Evolutionary conservation across 352 stramenopile genomes (phyloP).

Genomic region (Globisporangium nagaii): DNA sequence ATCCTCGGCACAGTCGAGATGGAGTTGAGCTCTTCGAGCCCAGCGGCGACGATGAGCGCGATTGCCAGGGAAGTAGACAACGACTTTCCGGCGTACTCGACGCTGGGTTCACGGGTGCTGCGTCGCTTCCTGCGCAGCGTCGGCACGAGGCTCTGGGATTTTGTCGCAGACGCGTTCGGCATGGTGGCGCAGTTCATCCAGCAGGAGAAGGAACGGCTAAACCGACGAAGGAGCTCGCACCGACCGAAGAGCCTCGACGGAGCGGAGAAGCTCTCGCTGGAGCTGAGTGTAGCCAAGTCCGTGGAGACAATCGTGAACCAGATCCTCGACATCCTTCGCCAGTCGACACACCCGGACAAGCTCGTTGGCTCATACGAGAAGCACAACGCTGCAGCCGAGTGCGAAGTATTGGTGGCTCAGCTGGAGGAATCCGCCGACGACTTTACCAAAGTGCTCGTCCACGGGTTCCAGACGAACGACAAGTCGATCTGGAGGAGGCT

Average conservation of each 20-base stretch:
- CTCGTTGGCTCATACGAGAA: conserved; percentile 19
- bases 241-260: neutral
- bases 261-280: neutral
- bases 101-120: neutral
- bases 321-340: conserved; percentile 9
- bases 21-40: neutral
- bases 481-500: neutral
- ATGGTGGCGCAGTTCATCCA: neutral
- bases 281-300: neutral
- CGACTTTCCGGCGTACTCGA: conserved; percentile 2
- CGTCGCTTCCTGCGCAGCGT: neutral
- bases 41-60: neutral
- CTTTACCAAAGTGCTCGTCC: neutral
- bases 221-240: neutral
- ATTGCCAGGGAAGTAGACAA: neutral
- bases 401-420: conserved; percentile 10
- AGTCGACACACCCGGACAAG: conserved; percentile 14
- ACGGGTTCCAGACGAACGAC: neutral
- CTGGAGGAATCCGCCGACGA: conserved; percentile 5
- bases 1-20: neutral
- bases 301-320: neutral
- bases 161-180: neutral
- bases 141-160: neutral
- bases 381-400: conserved; percentile 8
- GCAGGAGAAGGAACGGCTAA: neutral